Conservation (phyloP, 768 basidiomycete genomes). For the Pleurotus tuber-regium region DNA sequence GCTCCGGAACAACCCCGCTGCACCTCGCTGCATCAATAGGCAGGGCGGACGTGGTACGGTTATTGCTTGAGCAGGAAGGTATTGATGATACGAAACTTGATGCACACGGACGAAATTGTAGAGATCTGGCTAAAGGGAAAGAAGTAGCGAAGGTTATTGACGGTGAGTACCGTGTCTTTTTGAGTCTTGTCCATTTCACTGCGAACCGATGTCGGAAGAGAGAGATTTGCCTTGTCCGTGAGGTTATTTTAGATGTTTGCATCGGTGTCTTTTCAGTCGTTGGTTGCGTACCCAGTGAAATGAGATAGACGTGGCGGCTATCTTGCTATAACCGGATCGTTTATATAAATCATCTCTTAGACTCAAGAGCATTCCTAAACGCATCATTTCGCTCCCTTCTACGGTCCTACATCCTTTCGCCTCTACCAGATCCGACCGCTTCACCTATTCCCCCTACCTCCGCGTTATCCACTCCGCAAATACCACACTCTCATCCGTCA, state of each 20-base stretch:
- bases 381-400: conserved; percentile 74
- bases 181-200: background rate
- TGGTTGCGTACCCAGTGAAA: background rate
- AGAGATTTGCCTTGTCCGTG: too few relatives aligned
- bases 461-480: conserved; percentile 18
- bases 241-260: too few relatives aligned
- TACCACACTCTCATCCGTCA: background rate
- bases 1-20: conserved; percentile 71
- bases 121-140: conserved; percentile 70
- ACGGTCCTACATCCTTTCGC: conserved; percentile 69
- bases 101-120: conserved; percentile 58
- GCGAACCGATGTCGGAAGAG: too few relatives aligned
- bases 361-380: conserved; percentile 74
- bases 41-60: conserved; percentile 64
- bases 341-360: conserved; percentile 32
- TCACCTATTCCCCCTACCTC: conserved; percentile 16
- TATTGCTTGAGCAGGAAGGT: conserved; percentile 75
- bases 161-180: conserved; percentile 37
- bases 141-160: conserved; percentile 68
- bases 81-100: conserved; percentile 81
- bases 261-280: too few relatives aligned
- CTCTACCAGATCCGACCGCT: conserved; percentile 25
- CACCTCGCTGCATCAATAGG: conserved; percentile 70
- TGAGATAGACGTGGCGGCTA: background rate
- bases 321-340: background rate